Conservation (phyloP, 768 basidiomycete species). For the Mrakia gelida region DNA sequence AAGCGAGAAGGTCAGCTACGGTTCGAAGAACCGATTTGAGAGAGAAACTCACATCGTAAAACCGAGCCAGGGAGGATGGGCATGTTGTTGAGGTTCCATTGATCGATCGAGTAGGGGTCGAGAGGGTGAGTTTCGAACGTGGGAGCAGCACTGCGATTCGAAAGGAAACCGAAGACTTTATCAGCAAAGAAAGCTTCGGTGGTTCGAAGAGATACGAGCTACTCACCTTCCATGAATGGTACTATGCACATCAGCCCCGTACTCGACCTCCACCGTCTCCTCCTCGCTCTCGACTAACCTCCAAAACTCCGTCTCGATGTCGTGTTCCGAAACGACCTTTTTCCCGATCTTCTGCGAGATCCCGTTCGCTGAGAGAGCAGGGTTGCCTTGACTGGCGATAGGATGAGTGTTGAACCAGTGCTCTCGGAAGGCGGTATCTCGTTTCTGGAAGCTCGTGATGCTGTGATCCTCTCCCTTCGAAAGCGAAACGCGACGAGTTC, state of each 20-base stretch:
- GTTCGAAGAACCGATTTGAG: not conserved
- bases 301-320: slow-evolving; percentile 96
- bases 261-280: slow-evolving; percentile 96
- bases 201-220: not conserved
- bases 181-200: not conserved
- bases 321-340: slow-evolving; percentile 69
- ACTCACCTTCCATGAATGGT: slow-evolving; percentile 91
- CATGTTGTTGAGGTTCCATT: slow-evolving; percentile 97
- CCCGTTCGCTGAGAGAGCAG: slow-evolving; percentile 15
- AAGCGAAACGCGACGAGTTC: not conserved
- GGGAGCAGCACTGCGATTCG: slow-evolving; percentile 72
- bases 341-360: slow-evolving; percentile 37
- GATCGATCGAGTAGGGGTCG: slow-evolving; percentile 77
- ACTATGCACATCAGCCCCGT: slow-evolving; percentile 98
- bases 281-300: slow-evolving; percentile 79
- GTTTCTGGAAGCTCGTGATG: slow-evolving; percentile 82
- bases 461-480: slow-evolving; percentile 79
- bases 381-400: not conserved
- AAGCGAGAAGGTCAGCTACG: not conserved
- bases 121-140: slow-evolving; percentile 90
- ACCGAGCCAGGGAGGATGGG: slow-evolving; percentile 89
- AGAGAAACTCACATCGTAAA: slow-evolving; percentile 56
- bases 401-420: slow-evolving; percentile 72
- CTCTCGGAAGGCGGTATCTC: slow-evolving; percentile 81
- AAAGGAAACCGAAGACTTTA: not conserved